Conservation (phyloP, 1,284 basidiomycete genomes). For the Sutorius eximius region DNA sequence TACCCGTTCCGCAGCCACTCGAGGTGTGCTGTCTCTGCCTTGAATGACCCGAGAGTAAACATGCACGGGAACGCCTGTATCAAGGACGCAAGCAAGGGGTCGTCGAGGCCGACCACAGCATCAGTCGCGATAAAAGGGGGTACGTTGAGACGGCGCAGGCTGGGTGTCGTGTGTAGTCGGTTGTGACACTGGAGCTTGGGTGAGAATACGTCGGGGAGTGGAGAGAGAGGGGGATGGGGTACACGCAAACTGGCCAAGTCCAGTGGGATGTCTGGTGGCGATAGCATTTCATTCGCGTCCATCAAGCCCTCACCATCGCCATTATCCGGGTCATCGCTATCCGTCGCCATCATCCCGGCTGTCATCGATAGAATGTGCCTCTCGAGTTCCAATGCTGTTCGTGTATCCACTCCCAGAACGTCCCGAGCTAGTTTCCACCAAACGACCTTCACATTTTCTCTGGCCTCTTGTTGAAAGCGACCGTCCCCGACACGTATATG, state of each 20-base stretch:
- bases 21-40: conserved; percentile 38
- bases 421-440: conserved; percentile 60
- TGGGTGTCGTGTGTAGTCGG: conserved; percentile 32
- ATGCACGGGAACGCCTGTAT: conserved; percentile 65
- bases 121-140: conserved; percentile 77
- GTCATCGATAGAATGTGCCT: conserved; percentile 9
- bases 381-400: conserved; percentile 44
- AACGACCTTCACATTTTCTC: conserved; percentile 43
- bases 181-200: conserved; percentile 36
- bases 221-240: conserved; percentile 19
- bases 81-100: conserved; percentile 52
- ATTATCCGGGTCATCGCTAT: background rate
- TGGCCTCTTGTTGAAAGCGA: conserved; percentile 47
- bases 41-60: conserved; percentile 65
- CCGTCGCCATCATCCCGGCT: background rate
- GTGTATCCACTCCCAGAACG: conserved; percentile 40
- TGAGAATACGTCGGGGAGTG: conserved; percentile 21
- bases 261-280: conserved; percentile 15
- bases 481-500: conserved; percentile 72
- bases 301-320: background rate
- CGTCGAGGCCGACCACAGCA: conserved; percentile 42
- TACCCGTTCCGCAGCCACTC: conserved; percentile 46
- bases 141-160: conserved; percentile 49
- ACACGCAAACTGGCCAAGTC: conserved; percentile 27
- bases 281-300: conserved; percentile 10